phyloP scores from a whole-genome alignment of 768 basidiomycete species.

The Leccinellum rugosiceps region DNA sequence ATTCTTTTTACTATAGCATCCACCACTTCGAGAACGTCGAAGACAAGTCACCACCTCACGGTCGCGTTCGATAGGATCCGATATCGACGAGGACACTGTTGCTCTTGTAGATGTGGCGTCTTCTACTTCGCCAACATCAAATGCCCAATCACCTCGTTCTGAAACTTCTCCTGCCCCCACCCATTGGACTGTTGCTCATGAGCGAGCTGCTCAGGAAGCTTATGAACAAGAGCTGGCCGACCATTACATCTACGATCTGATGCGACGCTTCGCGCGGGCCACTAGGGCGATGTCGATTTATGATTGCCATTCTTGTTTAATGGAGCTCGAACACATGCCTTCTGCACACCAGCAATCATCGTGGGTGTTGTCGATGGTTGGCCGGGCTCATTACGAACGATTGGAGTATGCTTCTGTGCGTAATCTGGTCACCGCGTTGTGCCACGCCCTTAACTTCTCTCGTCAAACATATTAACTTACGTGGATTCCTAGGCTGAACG shows the following conservation, averaged over 20 bases:
- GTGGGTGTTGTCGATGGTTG: constrained; percentile 79
- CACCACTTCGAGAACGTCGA: constrained; percentile 53
- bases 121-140: constrained; percentile 60
- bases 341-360: constrained; percentile 68
- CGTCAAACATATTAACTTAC: constrained; percentile 6
- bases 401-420: constrained; percentile 86
- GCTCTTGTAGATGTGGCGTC: constrained; percentile 47
- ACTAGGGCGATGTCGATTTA: constrained; percentile 72
- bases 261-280: constrained; percentile 79
- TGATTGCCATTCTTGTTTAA: constrained; percentile 70
- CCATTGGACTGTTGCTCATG: constrained; percentile 62
- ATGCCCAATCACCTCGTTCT: constrained; percentile 56
- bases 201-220: constrained; percentile 67
- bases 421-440: constrained; percentile 16
- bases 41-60: constrained; percentile 52
- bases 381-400: constrained; percentile 85
- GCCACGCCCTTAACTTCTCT: constrained; percentile 16
- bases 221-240: constrained; percentile 76
- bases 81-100: constrained; percentile 62
- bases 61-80: constrained; percentile 65
- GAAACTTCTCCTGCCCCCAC: constrained; percentile 63
- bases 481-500: constrained; percentile 69
- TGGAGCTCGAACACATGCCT: constrained; percentile 75
- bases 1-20: constrained; percentile 28
- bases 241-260: constrained; percentile 75